A percentile compares a stretch with the other conserved stretches of the same genome.
Conservation (phyloP, 768 basidiomycete genomes). For the Paxillus rubicundulus region DNA sequence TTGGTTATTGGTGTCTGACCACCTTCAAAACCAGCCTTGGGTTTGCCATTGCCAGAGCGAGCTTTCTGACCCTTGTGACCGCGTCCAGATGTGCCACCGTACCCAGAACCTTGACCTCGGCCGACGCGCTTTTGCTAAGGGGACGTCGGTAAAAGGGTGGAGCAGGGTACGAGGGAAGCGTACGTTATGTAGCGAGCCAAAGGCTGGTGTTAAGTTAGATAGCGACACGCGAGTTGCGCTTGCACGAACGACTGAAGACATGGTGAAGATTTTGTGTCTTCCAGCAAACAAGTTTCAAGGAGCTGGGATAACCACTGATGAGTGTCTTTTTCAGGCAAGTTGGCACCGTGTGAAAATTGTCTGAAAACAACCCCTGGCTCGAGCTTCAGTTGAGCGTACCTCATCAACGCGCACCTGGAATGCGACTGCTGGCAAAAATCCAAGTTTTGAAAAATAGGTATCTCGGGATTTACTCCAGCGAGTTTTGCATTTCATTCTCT, state of each 20-base stretch:
- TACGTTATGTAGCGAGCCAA: slow-evolving; percentile 67
- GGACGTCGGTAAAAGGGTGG: slow-evolving; percentile 7
- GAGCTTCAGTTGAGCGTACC: no score
- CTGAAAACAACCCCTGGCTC: no score
- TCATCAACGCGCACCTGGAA: no score
- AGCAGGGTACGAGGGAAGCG: slow-evolving; percentile 9
- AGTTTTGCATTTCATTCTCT: no score
- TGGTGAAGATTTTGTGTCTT: no score
- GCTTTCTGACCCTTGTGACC: slow-evolving; percentile 97
- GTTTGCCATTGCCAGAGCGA: slow-evolving; percentile 83
- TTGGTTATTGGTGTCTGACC: slow-evolving; percentile 94
- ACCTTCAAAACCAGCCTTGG: slow-evolving; percentile 85
- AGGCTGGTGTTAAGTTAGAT: slow-evolving; percentile 72
- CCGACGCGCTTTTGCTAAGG: slow-evolving; percentile 90
- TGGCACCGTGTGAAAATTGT: no score
- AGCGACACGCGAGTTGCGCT: slow-evolving; percentile 48
- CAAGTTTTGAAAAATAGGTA: no score
- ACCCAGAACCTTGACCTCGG: slow-evolving; percentile 87
- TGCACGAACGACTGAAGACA: slow-evolving; percentile 38
- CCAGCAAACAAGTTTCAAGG: no score
- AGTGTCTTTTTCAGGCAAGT: no score
- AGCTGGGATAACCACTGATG: no score
- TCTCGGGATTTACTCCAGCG: no score
- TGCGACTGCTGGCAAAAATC: no score
- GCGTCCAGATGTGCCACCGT: slow-evolving; percentile 89